Evolutionary conservation across 2,329 filamentous ascomycete genomes (phyloP).

Genomic region (Rhynchosporium graminicola): DNA sequence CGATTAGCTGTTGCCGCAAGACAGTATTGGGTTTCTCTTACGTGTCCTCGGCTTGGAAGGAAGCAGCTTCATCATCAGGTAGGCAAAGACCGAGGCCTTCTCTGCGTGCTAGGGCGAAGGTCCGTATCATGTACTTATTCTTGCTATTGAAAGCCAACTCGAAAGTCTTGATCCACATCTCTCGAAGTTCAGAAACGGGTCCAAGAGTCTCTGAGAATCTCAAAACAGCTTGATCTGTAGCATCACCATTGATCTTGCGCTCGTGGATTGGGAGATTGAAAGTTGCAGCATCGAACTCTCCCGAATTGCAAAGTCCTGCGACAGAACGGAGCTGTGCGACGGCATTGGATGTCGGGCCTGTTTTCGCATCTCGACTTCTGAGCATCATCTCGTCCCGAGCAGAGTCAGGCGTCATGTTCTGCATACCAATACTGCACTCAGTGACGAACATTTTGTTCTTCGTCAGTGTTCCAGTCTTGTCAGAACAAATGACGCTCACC

Average conservation of each 20-base stretch:
- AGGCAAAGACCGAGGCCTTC: conserved; percentile 45
- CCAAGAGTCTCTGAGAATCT: conserved; percentile 69
- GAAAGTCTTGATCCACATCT: conserved; percentile 65
- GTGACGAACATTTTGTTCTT: conserved; percentile 74
- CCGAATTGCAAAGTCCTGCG: conserved; percentile 71
- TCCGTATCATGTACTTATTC: conserved; percentile 78
- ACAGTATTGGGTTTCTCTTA: conserved; percentile 22
- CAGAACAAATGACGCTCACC: conserved; percentile 73
- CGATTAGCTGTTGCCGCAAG: conserved; percentile 20
- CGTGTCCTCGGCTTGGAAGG: conserved; percentile 35
- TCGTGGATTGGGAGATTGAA: conserved; percentile 58
- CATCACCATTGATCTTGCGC: conserved; percentile 70
- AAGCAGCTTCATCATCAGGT: conserved; percentile 38
- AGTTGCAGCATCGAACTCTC: conserved; percentile 70
- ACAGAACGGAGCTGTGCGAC: conserved; percentile 61
- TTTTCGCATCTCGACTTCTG: conserved; percentile 16
- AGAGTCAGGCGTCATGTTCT: conserved; percentile 49
- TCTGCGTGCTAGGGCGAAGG: conserved; percentile 51
- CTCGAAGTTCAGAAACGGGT: conserved; percentile 59
- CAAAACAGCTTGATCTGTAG: conserved; percentile 74
- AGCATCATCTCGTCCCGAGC: conserved; percentile 48
- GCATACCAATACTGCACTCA: conserved; percentile 60
- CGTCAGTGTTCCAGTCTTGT: conserved; percentile 74
- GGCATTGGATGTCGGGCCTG: conserved; percentile 43
- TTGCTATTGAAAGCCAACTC: conserved; percentile 78